phyloP scores from a whole-genome alignment of 768 basidiomycete species.

The Suillus plorans region DNA sequence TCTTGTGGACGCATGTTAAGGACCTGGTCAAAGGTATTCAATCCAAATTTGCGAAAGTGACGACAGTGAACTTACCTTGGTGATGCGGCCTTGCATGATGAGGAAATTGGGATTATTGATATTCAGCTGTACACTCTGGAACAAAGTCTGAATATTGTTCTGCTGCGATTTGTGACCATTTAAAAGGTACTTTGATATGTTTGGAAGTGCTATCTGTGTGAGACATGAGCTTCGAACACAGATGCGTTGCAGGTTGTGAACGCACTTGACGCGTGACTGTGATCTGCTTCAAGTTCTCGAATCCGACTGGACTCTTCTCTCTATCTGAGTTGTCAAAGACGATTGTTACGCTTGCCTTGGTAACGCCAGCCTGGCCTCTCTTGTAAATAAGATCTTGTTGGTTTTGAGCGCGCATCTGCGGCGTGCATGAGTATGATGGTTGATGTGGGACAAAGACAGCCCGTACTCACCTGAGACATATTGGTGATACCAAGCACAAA shows the following conservation, averaged over 20 bases:
- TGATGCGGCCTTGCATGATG: constrained; percentile 99
- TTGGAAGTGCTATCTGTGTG: constrained; percentile 84
- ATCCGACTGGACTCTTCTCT: constrained; percentile 77
- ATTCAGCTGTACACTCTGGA: constrained; percentile 96
- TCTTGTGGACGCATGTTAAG: constrained; percentile 99
- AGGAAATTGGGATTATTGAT: constrained; percentile 99
- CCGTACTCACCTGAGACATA: constrained; percentile 72
- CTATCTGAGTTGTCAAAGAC: constrained; percentile 98
- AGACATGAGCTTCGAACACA: constrained; percentile 2
- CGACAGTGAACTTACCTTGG: constrained; percentile 60
- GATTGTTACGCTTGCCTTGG: constrained; percentile 96
- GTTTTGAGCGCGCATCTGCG: constrained; percentile 89
- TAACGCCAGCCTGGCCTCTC: constrained; percentile 94
- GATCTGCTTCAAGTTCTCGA: constrained; percentile 80
- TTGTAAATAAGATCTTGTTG: constrained; percentile 99
- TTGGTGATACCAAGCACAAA: constrained; percentile 98
- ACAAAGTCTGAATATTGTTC: constrained; percentile 81
- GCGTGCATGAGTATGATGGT: not conserved
- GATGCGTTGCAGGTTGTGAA: not conserved
- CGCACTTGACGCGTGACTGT: constrained; percentile 94
- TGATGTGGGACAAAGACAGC: not conserved
- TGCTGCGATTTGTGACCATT: constrained; percentile 95
- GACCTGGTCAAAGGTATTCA: constrained; percentile 43
- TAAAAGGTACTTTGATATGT: constrained; percentile 90
- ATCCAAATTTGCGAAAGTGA: constrained; percentile 1